Evolutionary conservation across 495 filamentous ascomycete genomes (phyloP), one percentile per base, ranked within the genome.

Genomic region (Cryomyces minteri): DNA sequence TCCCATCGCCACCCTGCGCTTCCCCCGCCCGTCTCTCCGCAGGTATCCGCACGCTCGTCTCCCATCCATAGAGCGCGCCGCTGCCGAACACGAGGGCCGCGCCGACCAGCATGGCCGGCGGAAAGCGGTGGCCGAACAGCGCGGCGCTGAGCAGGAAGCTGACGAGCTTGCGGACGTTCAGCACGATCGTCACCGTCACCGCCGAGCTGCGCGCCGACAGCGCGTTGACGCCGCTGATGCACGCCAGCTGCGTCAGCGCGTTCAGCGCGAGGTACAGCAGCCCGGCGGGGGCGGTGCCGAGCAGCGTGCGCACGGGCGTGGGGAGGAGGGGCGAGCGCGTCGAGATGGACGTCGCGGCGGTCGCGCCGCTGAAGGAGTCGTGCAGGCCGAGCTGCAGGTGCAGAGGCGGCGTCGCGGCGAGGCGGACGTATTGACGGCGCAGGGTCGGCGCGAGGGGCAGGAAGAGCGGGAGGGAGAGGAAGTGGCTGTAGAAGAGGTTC

Each of bases 141-240:
- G 82, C 86, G 48, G 95, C 87, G 48, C 88, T 95, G 36, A 96
- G 54, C 49, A 94, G 58, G 45, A 96, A 70, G 48, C 84, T 92
- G 14, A 92, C 78, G n/a, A 98, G 67, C 62, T 98, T 98, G 53
- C 90, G 72, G 41, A 98, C 80, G 59, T 96, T 98, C 29, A 98
- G 70, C 32, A 94, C 83, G 38, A 98, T 90, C 1, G 88, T 94
- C 11, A 98, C 90, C 0, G 88, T 95, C 43, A 98, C 67, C 0
- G 90, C 93, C 11, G 88, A 87, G 4, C 83, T 81, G 40, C 78
- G 77, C 0, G 87, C 82, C 1, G 80, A 83, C 4, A 98, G 68
- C 14, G 93, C 71, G 52, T 98, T 95, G 32, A 98, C 90, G 2
- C 90, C 90, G 4, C 86, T 81, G 49, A 96, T 94, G 58, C 90